Evolutionary conservation across 2,329 filamentous ascomycete species (phyloP), one percentile per base, ranked within the genome.

Genomic region (Penicillium decumbens): DNA sequence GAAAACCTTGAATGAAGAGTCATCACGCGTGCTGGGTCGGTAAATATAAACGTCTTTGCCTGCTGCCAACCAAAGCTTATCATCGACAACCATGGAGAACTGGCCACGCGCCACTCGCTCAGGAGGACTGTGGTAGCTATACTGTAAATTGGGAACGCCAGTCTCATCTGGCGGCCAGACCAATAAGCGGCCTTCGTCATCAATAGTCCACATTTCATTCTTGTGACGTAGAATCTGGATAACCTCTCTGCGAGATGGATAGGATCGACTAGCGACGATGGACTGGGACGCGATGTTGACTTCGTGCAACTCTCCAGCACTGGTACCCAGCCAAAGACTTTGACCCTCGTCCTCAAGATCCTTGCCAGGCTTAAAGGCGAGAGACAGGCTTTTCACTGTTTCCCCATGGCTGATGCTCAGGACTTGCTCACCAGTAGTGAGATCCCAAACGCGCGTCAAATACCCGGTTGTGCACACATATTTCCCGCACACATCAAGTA

Each of bases 161-260:
- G 81, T 81, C 40, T 82, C 78, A 60, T 90, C 88, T 3, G 91
- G 85, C 1, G 82, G 84, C 93, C 93, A 98, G 4, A 97, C 81
- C 57, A 89, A 84, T 12, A 98, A 74, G 40, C 87, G 88, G 9
- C 93, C 93, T 41, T 87, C 83, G 56, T 96, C 91, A 65, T 97
- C 93, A 41, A 98, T 70, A 0, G 91, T 91, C 93, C 93, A 98
- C 67, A 98, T 81, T 63, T 96, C 88, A 58, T 89, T 89, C 54
- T 83, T 85, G 67, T 95, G 87, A 33, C 93, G 83, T 65, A 89
- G 87, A 37, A 98, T 95, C 60, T 84, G 89, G 55, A 88, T 81
- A 43, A 98, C 80, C 59, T 95, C 88, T 53, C 83, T 80, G 37
- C 88, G 83, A 6, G 84, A 82, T 62, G 97, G 93, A 2, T 88